Evolutionary conservation across 345 rosid species (phyloP).

Genomic region (Diplotaxis tenuifolia): DNA sequence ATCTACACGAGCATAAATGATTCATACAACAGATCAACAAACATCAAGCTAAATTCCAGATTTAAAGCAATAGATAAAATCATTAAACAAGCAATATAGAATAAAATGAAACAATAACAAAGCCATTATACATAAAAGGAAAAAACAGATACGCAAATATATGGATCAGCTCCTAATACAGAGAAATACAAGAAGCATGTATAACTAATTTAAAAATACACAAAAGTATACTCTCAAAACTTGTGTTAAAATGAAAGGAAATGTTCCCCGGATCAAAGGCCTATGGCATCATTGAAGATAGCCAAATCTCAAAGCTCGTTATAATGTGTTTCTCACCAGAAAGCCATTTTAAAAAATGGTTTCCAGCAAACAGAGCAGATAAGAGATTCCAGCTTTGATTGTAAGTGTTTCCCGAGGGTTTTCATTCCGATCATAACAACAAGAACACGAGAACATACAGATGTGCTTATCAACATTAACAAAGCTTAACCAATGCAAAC

Average conservation of each 20-base stretch:
- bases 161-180: not conserved
- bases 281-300: slow-evolving; percentile 28
- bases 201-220: not conserved
- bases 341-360: not conserved
- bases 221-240: not conserved
- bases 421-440: slow-evolving; percentile 17
- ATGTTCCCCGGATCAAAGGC: slow-evolving; percentile 38
- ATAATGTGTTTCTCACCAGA: slow-evolving; percentile 22
- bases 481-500: not conserved
- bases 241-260: slow-evolving; percentile 8
- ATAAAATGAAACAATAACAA: too few species aligned
- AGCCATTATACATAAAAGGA: too few species aligned
- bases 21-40: not conserved
- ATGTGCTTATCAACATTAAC: not conserved
- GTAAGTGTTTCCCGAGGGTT: slow-evolving; percentile 23
- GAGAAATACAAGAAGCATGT: not conserved
- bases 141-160: too few species aligned
- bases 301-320: slow-evolving; percentile 34
- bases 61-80: too few species aligned
- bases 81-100: too few species aligned
- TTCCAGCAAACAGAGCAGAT: slow-evolving; percentile 19
- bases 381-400: slow-evolving; percentile 34
- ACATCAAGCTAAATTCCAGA: too few species aligned
- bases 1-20: too few species aligned
- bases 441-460: not conserved